Conservation (phyloP, 1,139 yeast genomes). For the Kodamaea sp. region DNA sequence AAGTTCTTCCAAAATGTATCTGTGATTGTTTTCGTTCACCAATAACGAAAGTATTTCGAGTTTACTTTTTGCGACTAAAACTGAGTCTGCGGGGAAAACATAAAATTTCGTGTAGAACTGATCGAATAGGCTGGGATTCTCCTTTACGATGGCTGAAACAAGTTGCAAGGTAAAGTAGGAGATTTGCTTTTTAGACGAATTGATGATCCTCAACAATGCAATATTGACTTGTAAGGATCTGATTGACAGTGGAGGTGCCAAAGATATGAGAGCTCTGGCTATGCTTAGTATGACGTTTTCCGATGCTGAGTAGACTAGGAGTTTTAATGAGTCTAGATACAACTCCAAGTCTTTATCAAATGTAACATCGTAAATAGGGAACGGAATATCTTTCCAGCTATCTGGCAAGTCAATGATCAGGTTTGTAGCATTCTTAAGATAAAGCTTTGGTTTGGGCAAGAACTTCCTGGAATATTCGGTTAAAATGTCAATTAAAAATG, state of each 20-base stretch:
- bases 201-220: constrained; percentile 47
- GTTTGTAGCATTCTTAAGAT: constrained; percentile 25
- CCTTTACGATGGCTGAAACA: constrained; percentile 34
- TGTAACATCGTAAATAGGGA: constrained; percentile 36
- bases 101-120: constrained; percentile 54
- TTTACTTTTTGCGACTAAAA: constrained; percentile 52
- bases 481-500: constrained; percentile 58
- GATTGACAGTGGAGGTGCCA: constrained; percentile 55
- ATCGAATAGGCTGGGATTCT: constrained; percentile 48
- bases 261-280: constrained; percentile 52
- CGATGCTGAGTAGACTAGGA: constrained; percentile 51
- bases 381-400: constrained; percentile 29
- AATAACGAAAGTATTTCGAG: constrained; percentile 64
- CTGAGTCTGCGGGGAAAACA: constrained; percentile 58
- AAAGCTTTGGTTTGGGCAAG: constrained; percentile 52
- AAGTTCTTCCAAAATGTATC: constrained; percentile 61
- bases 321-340: constrained; percentile 48
- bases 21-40: constrained; percentile 53
- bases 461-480: constrained; percentile 66
- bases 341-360: constrained; percentile 59
- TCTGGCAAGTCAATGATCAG: constrained; percentile 42
- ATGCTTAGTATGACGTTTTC: constrained; percentile 67
- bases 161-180: constrained; percentile 43
- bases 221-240: constrained; percentile 49
- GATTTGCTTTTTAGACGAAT: constrained; percentile 33